These are phyloP conservation scores for Gossypium trilobum DNA, from an alignment of 441 rosid genomes.

Conservation along the genomic window DNA sequence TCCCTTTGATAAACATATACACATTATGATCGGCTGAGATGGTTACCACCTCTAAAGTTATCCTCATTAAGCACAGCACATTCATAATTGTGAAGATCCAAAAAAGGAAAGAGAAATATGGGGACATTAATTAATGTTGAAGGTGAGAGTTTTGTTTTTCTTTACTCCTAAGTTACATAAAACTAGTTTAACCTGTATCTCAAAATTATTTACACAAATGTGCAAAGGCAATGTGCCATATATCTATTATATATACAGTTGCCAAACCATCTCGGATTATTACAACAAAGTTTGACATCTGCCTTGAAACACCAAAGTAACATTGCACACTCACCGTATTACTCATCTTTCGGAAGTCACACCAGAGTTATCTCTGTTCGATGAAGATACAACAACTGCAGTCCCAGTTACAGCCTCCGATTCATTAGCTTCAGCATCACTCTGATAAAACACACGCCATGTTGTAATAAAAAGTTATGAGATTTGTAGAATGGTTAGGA, in stretches of 20 bases:
- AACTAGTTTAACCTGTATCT: neutral
- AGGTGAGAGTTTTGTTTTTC: neutral
- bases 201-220: constrained; percentile 7
- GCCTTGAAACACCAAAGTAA: neutral
- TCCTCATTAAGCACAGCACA: neutral
- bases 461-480: neutral
- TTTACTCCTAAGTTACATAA: neutral
- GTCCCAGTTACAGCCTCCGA: constrained; percentile 10
- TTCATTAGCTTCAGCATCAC: constrained; percentile 24
- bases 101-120: neutral
- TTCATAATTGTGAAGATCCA: neutral
- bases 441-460: constrained; percentile 16
- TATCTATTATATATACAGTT: constrained; percentile 5
- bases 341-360: constrained; percentile 17
- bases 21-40: neutral
- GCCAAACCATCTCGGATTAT: neutral
- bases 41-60: neutral
- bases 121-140: neutral
- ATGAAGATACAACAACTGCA: constrained; percentile 14
- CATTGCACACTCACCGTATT: neutral
- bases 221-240: neutral
- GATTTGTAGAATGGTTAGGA: neutral
- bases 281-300: constrained; percentile 14
- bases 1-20: too few relatives aligned
- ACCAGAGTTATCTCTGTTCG: constrained; percentile 24